Percentiles rank a stretch among this genome's conserved stretches.
These are phyloP conservation scores for Xylaria intraflava DNA, from an alignment of 495 filamentous ascomycete species.

Conservation along the genomic window DNA sequence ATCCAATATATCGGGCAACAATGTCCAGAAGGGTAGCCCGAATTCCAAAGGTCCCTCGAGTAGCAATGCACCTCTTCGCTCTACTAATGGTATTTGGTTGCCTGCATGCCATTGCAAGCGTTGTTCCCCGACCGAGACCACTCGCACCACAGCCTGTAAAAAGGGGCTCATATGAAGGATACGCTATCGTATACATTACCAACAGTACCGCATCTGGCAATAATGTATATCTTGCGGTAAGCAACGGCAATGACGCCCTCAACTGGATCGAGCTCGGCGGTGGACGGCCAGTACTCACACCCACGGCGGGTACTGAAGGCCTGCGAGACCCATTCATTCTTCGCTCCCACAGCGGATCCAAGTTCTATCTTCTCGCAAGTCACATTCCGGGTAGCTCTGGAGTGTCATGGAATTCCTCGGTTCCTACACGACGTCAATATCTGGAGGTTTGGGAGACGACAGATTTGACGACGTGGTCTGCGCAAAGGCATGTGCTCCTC, in stretches of 20 bases:
- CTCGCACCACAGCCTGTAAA: neutral
- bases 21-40: no score
- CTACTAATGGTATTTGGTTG: neutral
- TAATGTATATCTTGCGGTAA: slow-evolving; percentile 17
- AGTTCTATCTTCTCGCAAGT: slow-evolving; percentile 19
- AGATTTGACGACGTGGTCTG: slow-evolving; percentile 15
- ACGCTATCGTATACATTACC: slow-evolving; percentile 18
- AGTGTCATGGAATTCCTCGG: slow-evolving; percentile 17
- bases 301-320: slow-evolving; percentile 12
- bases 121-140: slow-evolving; percentile 3
- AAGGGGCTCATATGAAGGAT: slow-evolving; percentile 14
- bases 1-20: no score
- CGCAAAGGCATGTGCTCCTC: slow-evolving; percentile 19
- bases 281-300: slow-evolving; percentile 11
- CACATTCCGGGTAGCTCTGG: slow-evolving; percentile 21
- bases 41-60: no score
- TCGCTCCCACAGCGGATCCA: slow-evolving; percentile 15
- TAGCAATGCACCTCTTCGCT: neutral
- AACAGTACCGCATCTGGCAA: slow-evolving; percentile 11
- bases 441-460: slow-evolving; percentile 20
- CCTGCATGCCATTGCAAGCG: neutral
- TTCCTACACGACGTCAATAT: slow-evolving; percentile 14
- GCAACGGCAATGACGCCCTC: slow-evolving; percentile 20
- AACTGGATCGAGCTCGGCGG: slow-evolving; percentile 15
- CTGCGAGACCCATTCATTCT: slow-evolving; percentile 21